phyloP scores from a whole-genome alignment of 164 flowering plant genomes.

The Nymphaea colorata region DNA sequence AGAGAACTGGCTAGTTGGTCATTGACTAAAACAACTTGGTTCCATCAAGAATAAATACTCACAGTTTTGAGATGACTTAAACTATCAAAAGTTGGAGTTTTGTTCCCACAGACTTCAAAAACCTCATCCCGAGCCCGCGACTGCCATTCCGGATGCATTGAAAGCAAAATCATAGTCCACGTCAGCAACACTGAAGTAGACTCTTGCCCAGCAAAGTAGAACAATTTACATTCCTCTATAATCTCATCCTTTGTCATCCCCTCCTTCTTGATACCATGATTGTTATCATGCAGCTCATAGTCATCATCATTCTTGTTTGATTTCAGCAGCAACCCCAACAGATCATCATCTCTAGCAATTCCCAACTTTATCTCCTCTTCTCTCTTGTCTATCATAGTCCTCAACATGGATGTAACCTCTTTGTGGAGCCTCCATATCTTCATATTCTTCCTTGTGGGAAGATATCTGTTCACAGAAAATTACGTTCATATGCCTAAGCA shows the following conservation, averaged over 20 bases:
- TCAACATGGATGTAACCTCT: slow-evolving; percentile 6
- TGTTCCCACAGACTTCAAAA: slow-evolving; percentile 6
- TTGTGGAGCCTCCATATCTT: slow-evolving; percentile 14
- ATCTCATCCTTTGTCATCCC: slow-evolving; percentile 28
- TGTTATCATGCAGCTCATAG: neutral
- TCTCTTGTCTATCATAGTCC: neutral
- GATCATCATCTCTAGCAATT: neutral
- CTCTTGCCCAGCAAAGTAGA: slow-evolving; percentile 11
- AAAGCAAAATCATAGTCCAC: slow-evolving; percentile 8
- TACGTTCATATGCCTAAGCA: neutral
- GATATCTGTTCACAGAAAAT: slow-evolving; percentile 9
- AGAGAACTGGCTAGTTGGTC: too few relatives aligned
- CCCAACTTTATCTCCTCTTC: slow-evolving; percentile 8
- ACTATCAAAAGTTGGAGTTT: slow-evolving; percentile 5
- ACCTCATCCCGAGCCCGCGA: slow-evolving; percentile 9
- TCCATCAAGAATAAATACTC: slow-evolving; percentile 1
- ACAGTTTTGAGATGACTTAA: slow-evolving; percentile 8
- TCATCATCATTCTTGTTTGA: slow-evolving; percentile 1
- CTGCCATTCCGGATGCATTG: slow-evolving; percentile 10
- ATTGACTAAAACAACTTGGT: too few relatives aligned
- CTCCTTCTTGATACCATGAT: neutral
- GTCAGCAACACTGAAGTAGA: slow-evolving; percentile 8
- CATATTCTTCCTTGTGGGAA: slow-evolving; percentile 22
- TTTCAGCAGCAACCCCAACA: slow-evolving; percentile 3
- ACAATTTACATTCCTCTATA: slow-evolving; percentile 27